Conservation (phyloP, 805 yeast species). For the Metschnikowia proteae region DNA sequence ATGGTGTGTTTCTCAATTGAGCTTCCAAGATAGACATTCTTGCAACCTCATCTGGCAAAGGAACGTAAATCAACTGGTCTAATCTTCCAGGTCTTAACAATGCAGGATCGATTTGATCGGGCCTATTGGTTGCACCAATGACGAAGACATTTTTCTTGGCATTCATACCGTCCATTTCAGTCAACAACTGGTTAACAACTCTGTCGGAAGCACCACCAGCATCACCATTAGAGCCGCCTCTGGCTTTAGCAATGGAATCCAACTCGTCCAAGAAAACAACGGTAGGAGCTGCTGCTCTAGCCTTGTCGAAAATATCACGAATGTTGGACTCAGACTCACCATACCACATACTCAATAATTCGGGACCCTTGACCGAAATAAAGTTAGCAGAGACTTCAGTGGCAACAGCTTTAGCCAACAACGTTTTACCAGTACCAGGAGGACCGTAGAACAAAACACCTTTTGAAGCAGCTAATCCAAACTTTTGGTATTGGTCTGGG, state of each 20-base stretch:
- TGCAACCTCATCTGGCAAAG: constrained; percentile 94
- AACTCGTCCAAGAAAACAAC: constrained; percentile 97
- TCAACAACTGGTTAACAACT: constrained; percentile 91
- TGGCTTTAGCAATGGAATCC: constrained; percentile 95
- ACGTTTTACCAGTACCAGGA: constrained; percentile 99
- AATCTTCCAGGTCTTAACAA: constrained; percentile 98
- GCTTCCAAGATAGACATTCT: constrained; percentile 91
- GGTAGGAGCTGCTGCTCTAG: constrained; percentile 99
- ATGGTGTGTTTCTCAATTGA: constrained; percentile 96
- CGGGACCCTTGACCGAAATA: constrained; percentile 96
- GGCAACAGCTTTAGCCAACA: constrained; percentile 98
- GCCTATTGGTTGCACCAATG: constrained; percentile 99
- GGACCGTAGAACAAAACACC: constrained; percentile 99
- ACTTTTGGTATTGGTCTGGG: constrained; percentile 97
- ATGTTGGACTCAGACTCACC: constrained; percentile 98
- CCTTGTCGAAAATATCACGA: constrained; percentile 96
- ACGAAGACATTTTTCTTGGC: constrained; percentile 98
- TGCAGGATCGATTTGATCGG: constrained; percentile 99
- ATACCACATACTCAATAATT: constrained; percentile 96
- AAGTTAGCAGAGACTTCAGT: constrained; percentile 98
- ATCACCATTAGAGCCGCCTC: constrained; percentile 73
- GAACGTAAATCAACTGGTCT: constrained; percentile 97
- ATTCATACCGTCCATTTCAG: constrained; percentile 99
- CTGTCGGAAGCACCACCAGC: constrained; percentile 97
- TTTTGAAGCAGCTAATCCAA: constrained; percentile 95